These are phyloP conservation scores for Nakazawaea siamensis DNA, from an alignment of 805 yeast species.

Conservation along the genomic window DNA sequence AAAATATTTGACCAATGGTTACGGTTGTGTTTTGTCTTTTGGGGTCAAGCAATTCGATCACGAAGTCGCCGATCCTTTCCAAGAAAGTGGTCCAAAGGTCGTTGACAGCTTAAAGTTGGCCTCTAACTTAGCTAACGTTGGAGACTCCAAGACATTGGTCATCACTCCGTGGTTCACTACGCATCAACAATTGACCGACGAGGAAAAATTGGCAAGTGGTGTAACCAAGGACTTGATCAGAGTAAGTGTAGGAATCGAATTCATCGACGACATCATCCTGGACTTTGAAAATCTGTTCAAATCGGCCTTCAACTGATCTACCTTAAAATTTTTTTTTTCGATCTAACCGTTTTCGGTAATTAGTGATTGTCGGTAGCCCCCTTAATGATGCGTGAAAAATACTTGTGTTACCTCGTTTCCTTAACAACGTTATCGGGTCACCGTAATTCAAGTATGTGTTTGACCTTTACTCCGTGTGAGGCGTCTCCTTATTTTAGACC, in stretches of 20 bases:
- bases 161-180: constrained; percentile 96
- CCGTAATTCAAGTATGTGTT: too few relatives aligned
- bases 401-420: too few relatives aligned
- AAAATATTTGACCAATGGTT: constrained; percentile 73
- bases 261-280: constrained; percentile 80
- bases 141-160: constrained; percentile 91
- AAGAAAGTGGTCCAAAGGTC: constrained; percentile 73
- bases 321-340: too few relatives aligned
- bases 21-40: constrained; percentile 83
- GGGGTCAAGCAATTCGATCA: constrained; percentile 67
- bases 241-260: constrained; percentile 86
- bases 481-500: too few relatives aligned
- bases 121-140: constrained; percentile 92
- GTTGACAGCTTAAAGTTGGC: constrained; percentile 82
- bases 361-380: too few relatives aligned
- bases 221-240: constrained; percentile 85
- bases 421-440: too few relatives aligned
- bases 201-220: constrained; percentile 77
- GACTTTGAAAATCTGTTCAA: constrained; percentile 86
- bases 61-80: constrained; percentile 46
- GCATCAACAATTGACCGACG: constrained; percentile 82
- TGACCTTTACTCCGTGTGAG: too few relatives aligned
- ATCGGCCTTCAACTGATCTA: constrained; percentile 31
- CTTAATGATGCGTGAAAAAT: too few relatives aligned
- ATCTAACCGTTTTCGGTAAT: too few relatives aligned